phyloP scores from a whole-genome alignment of 495 filamentous ascomycete genomes.

The Coniosporium apollinis region DNA sequence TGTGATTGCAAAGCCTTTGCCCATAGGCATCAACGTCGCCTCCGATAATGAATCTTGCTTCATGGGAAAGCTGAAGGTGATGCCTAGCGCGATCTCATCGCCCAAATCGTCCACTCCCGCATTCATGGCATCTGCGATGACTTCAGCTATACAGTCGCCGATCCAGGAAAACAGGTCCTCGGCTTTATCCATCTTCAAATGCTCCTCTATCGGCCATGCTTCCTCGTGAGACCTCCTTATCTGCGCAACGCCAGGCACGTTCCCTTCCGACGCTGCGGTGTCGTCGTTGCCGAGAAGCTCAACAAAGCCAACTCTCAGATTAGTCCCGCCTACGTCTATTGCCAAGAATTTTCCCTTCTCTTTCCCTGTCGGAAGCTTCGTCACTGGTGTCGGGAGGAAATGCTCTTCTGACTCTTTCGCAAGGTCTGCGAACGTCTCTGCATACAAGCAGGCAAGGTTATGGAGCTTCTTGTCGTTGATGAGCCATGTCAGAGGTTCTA shows the following conservation, averaged over 20 bases:
- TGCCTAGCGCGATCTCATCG: constrained; percentile 52
- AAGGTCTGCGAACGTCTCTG: constrained; percentile 41
- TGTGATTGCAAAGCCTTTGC: constrained; percentile 70
- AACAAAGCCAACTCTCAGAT: constrained; percentile 63
- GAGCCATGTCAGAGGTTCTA: no score
- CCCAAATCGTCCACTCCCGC: constrained; percentile 25
- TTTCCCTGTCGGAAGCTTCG: constrained; percentile 43
- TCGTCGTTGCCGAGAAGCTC: constrained; percentile 39
- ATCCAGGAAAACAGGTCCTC: constrained; percentile 69
- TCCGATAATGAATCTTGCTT: constrained; percentile 59
- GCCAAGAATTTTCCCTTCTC: constrained; percentile 56
- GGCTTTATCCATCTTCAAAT: constrained; percentile 59
- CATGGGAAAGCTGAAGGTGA: constrained; percentile 80
- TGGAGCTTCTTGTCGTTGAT: no score
- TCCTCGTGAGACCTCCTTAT: constrained; percentile 47
- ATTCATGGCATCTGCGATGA: constrained; percentile 37
- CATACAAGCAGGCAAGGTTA: constrained; percentile 43
- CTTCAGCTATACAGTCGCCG: constrained; percentile 55
- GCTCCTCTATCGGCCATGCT: constrained; percentile 63
- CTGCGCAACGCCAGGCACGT: constrained; percentile 19
- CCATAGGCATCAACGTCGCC: constrained; percentile 72
- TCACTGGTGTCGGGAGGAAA: constrained; percentile 67
- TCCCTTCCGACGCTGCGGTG: constrained; percentile 7
- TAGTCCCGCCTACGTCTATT: constrained; percentile 71
- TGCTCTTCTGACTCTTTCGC: constrained; percentile 50